Conservation (phyloP, 2,329 filamentous ascomycete species). For the Nothomitra cinnamomea region DNA sequence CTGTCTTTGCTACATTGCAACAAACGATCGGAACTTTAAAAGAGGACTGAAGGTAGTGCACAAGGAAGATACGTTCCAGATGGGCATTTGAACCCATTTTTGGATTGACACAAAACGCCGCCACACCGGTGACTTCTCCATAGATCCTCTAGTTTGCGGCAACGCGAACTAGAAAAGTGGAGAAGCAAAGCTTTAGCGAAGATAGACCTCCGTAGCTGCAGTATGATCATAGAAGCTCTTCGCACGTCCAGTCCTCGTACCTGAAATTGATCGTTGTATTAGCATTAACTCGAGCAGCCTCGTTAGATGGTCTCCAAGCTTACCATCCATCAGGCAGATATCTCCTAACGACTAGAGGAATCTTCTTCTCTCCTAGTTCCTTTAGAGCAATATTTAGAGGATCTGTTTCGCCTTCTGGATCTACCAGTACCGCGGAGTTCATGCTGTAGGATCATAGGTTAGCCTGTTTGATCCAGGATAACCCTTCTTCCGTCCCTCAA, state of each 20-base stretch:
- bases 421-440: conserved; percentile 92
- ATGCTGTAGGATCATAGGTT: conserved; percentile 40
- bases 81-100: no score
- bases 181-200: not conserved
- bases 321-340: conserved; percentile 95
- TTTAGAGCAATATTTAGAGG: conserved; percentile 95
- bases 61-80: no score
- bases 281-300: conserved; percentile 5
- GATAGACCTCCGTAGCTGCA: not conserved
- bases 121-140: no score
- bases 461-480: not conserved
- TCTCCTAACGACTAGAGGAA: conserved; percentile 81
- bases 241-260: conserved; percentile 98
- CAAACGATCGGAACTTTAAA: no score
- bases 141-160: no score
- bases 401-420: conserved; percentile 94
- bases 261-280: conserved; percentile 25
- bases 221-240: conserved; percentile 54
- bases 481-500: not conserved
- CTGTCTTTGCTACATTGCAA: no score
- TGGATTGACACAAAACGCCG: no score
- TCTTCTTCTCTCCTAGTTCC: conserved; percentile 96
- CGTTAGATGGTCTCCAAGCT: conserved; percentile 24
- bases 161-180: no score
- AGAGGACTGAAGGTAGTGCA: no score